A percentile compares a stretch with the other conserved stretches of the same genome.
Evolutionary conservation across 441 rosid genomes (phyloP).

Genomic region (Populus hybrid): DNA sequence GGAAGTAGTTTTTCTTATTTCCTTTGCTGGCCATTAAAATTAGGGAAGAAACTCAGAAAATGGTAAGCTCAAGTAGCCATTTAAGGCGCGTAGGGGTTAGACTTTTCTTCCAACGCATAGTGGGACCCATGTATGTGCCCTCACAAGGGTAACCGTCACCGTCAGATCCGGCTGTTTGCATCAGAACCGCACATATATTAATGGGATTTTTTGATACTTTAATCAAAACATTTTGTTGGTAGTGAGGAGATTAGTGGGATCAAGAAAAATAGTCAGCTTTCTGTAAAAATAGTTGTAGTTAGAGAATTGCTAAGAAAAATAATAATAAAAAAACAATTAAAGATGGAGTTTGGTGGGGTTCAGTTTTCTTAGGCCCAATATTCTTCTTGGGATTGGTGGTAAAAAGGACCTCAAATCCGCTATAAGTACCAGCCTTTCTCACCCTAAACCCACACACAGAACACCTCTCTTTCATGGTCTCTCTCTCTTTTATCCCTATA

Average conservation of each 20-base stretch:
- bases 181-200: slow-evolving; percentile 41
- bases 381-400: slow-evolving; percentile 93
- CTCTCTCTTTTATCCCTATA: not conserved
- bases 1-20: too few species aligned
- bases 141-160: slow-evolving; percentile 36
- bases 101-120: slow-evolving; percentile 2
- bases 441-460: slow-evolving; percentile 20
- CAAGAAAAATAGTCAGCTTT: slow-evolving; percentile 25
- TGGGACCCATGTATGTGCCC: slow-evolving; percentile 32
- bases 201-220: slow-evolving; percentile 1
- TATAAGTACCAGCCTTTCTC: slow-evolving; percentile 39
- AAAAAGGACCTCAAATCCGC: slow-evolving; percentile 35
- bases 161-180: slow-evolving; percentile 48
- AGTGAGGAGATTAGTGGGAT: slow-evolving; percentile 26
- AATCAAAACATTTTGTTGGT: not conserved
- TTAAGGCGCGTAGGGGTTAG: slow-evolving; percentile 23
- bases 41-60: not conserved
- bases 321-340: not conserved
- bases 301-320: not conserved
- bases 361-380: slow-evolving; percentile 53
- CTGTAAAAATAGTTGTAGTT: not conserved
- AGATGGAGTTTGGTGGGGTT: slow-evolving; percentile 24
- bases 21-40: too few species aligned
- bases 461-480: not conserved
- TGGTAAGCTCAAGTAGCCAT: not conserved